phyloP scores from a whole-genome alignment of 768 basidiomycete species.

The Polyporus arcularius region DNA sequence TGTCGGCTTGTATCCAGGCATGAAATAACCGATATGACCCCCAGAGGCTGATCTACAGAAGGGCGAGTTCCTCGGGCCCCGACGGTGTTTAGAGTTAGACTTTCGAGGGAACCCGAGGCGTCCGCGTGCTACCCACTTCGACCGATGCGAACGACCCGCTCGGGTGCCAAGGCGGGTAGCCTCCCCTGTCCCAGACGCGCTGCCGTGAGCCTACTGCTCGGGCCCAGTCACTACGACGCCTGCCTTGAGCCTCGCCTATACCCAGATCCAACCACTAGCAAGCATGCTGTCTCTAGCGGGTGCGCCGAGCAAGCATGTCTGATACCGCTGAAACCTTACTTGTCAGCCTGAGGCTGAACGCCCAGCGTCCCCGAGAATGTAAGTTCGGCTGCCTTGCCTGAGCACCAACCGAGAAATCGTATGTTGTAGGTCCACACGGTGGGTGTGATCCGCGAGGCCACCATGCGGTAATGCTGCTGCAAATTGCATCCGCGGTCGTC shows the following conservation, averaged over 20 bases:
- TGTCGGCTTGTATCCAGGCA: conserved; percentile 2
- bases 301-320: conserved; percentile 3
- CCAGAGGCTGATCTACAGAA: not conserved
- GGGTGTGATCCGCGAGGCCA: conserved; percentile 15
- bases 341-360: not conserved
- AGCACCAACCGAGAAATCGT: conserved; percentile 7
- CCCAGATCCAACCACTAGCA: not conserved
- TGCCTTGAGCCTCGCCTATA: not conserved
- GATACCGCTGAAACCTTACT: not conserved
- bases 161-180: not conserved
- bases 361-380: not conserved
- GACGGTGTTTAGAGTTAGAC: conserved; percentile 9
- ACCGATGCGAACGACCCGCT: not conserved
- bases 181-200: not conserved
- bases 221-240: not conserved
- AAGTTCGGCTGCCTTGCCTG: not conserved
- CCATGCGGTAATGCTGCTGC: conserved; percentile 12
- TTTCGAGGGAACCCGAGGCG: not conserved
- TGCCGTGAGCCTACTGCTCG: conserved; percentile 1
- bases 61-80: not conserved
- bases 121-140: not conserved
- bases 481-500: not conserved
- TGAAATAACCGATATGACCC: conserved; percentile 12
- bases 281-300: not conserved
- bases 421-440: conserved; percentile 19